A percentile compares a stretch with the other conserved stretches of the same genome.
Evolutionary conservation across 495 filamentous ascomycete genomes (phyloP).

Genomic region (Talaromyces wortmannii): DNA sequence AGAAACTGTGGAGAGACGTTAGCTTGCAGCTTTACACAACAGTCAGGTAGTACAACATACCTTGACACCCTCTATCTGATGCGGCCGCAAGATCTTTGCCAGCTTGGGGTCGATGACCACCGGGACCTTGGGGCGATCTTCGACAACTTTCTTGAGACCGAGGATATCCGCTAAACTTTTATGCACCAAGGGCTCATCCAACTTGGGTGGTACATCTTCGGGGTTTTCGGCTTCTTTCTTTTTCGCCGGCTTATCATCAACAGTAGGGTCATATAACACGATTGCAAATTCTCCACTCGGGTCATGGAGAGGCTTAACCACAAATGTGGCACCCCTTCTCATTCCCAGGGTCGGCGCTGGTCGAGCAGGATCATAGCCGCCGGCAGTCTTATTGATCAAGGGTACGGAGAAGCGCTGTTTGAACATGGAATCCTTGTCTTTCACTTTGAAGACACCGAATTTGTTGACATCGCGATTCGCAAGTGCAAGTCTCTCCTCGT

Average conservation of each 20-base stretch:
- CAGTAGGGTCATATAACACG: constrained; percentile 89
- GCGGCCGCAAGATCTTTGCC: constrained; percentile 85
- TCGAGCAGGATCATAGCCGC: constrained; percentile 66
- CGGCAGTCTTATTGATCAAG: constrained; percentile 69
- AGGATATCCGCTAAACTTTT: constrained; percentile 94
- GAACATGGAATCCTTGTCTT: constrained; percentile 80
- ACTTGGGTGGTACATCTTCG: constrained; percentile 45
- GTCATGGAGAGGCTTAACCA: constrained; percentile 89
- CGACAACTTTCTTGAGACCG: constrained; percentile 85
- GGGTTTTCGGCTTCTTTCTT: constrained; percentile 42
- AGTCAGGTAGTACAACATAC: constrained; percentile 14
- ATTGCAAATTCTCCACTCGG: constrained; percentile 95
- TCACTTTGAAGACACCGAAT: constrained; percentile 83
- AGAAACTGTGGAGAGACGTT: constrained; percentile 53
- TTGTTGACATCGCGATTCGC: constrained; percentile 83
- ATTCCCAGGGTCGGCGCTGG: constrained; percentile 83
- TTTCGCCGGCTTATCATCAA: constrained; percentile 62
- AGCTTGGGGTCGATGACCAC: constrained; percentile 94
- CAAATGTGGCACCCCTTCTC: constrained; percentile 74
- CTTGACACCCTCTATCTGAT: constrained; percentile 98
- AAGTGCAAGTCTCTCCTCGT: constrained; percentile 79
- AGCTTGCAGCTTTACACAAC: background rate
- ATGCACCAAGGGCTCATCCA: constrained; percentile 81
- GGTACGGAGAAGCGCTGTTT: constrained; percentile 80
- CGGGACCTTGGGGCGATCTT: constrained; percentile 76